These are phyloP conservation scores for Sporothrix mexicana DNA, from an alignment of 2,329 filamentous ascomycete genomes.

Conservation along the genomic window DNA sequence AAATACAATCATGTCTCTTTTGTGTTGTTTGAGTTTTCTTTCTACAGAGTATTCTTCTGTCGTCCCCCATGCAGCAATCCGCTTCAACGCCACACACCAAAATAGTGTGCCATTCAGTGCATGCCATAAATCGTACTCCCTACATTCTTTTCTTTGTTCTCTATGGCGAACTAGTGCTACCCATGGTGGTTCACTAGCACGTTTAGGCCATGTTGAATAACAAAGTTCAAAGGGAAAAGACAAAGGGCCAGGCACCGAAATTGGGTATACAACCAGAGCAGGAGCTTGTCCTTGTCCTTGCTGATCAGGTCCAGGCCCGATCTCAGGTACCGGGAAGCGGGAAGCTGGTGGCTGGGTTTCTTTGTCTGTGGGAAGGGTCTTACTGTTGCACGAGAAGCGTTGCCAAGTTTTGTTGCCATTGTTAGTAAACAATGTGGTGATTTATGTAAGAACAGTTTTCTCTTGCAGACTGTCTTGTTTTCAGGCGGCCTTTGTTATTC, in stretches of 20 bases:
- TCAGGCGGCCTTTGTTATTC: background rate
- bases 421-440: constrained; percentile 2
- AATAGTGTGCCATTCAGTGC: constrained; percentile 7
- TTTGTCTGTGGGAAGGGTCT: constrained; percentile 2
- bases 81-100: constrained; percentile 22
- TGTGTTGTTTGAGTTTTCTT: background rate
- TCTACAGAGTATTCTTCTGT: background rate
- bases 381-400: constrained; percentile 15
- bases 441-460: background rate
- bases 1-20: background rate
- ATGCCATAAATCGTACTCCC: background rate
- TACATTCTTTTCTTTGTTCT: constrained; percentile 26
- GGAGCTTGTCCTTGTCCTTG: background rate
- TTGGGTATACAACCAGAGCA: background rate
- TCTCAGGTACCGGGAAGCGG: constrained; percentile 1
- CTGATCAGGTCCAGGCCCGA: constrained; percentile 3
- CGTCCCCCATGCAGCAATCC: background rate
- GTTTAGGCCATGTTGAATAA: background rate
- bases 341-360: background rate
- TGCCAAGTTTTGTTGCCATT: background rate
- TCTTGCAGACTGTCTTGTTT: background rate
- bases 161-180: constrained; percentile 7
- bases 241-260: background rate
- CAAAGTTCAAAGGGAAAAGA: background rate
- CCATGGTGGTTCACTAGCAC: constrained; percentile 2